A percentile compares a stretch with the other conserved stretches of the same genome.
phyloP scores from a whole-genome alignment of 257 asterid genomes.

The Knoxia roxburghii region DNA sequence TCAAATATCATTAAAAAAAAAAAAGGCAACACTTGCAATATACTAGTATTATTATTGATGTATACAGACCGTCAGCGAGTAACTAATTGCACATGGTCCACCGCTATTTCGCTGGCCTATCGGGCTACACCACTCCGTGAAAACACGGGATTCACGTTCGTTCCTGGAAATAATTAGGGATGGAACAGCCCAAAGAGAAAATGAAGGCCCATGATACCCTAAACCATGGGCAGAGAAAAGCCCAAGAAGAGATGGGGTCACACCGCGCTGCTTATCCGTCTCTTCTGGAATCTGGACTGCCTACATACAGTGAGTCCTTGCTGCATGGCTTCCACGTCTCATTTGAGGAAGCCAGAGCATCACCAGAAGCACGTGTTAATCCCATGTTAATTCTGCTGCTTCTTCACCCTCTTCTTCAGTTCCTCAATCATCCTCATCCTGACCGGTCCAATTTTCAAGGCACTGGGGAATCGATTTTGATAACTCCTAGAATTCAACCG shows the following conservation, averaged over 20 bases:
- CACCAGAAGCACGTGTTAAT: conserved; percentile 29
- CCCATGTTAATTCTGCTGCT: not conserved
- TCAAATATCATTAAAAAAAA: no score
- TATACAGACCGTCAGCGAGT: not conserved
- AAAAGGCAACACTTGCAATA: not conserved
- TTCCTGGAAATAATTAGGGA: no score
- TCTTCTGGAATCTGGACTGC: not conserved
- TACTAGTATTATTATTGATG: not conserved
- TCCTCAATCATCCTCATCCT: no score
- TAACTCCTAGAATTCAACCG: no score
- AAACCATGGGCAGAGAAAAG: not conserved
- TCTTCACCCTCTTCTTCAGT: no score
- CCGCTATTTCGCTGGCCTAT: no score
- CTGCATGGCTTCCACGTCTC: conserved; percentile 61
- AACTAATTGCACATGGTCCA: not conserved
- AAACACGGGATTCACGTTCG: no score
- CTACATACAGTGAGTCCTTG: not conserved
- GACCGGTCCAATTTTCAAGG: no score
- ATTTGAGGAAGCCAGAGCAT: not conserved
- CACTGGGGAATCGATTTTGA: no score
- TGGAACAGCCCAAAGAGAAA: no score
- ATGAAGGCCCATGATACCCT: not conserved
- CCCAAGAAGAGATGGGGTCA: not conserved
- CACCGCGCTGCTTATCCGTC: no score
- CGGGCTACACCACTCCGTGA: no score